Evolutionary conservation across 202 grass and related monocot species (phyloP), one percentile per base, ranked within the genome.

Genomic region (Panicum virgatum): DNA sequence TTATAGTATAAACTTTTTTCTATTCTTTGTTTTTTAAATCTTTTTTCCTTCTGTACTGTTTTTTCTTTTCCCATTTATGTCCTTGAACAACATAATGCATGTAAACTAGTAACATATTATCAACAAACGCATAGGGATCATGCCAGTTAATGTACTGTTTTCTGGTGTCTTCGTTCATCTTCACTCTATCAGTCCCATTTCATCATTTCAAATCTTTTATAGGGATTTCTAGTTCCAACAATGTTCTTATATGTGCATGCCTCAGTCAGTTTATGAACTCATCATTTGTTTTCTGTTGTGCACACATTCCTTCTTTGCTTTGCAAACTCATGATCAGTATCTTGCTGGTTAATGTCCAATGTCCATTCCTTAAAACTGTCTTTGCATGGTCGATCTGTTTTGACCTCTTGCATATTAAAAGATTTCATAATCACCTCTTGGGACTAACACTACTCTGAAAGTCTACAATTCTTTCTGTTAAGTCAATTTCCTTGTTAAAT

Each of bases 261-360:
- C 29, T 75, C 38, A 39, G 61, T 61, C 26, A 62, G 26, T 48
- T 81, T 52, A 15, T 69, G 52, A 51, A 67, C 61, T 79, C 27
- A n/a, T 56, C 14, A 32, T 54, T 12, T 11, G 37, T 60, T 52
- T 69, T 23, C 70, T 80, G 69, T n/a, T 46, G 37, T 57, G 37
- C 65, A 19, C 46, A 76, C 71, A 29, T 63, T 76, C 16, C 56
- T 69, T 15, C 20, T 72, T 20, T 87, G 39, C 53, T 10, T 47
- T 34, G 75, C 75, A n/a, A 57, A 77, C 47, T 84, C 63, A 57
- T 74, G 52, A 69, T 42, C 25, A 27, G 48, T 72, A 20, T 81
- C 18, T 81, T 74, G 60, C 25, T 42, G 22, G n/a, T 23, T 50
- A 58, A 47, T 56, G n/a, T 72, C 63, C 16, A 26, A 70, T 62